Evolutionary conservation across 2,329 filamentous ascomycete species (phyloP), one percentile per base, ranked within the genome.

Genomic region (Aspergillus sp.): DNA sequence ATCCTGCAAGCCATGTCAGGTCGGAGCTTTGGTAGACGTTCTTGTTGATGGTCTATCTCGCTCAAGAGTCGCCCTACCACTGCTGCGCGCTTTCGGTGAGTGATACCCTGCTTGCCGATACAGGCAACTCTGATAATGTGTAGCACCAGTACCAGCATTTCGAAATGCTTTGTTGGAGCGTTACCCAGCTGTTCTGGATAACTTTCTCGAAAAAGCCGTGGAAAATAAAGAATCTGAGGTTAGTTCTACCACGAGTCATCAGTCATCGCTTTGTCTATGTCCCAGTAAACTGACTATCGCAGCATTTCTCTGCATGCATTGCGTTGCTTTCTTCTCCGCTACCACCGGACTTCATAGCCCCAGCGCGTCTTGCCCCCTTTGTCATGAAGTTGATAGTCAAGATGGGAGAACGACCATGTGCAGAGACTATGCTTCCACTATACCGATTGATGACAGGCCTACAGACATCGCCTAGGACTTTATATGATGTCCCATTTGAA

Each of bases 11-110:
- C 67, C 68, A 27, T 81, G 78, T 54, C 71, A 74, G 39, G 58
- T 79, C 37, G 60, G 63, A 8, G 58, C 62, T 19, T 60, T 82
- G 19, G 66, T 68, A 10, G 62, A 61, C n/a, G 60, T 63, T 30
- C 53, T 78, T n/a, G 57, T 75, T 28, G 70, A 76, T 46, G 73
- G 71, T 27, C 59, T 81, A 31, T 68, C 73, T 30, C 67, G 72
- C 37, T 78, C 76, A 61, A 66, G 71, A 4, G 74, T 75, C 47
- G 70, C 76, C 5, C 53, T 80, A 43, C 62, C 68, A 28, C 64
- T 81, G 27, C 58, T 82, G 33, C 59, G 69, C n/a, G 58, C 53
- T 32, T 69, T 82, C 28, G 70, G 76, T 78, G 44, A 49, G 57
- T 9, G 11, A 9, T 19, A 19, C 19, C 19, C 19, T 19, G 2